Percentiles rank a stretch among this genome's conserved stretches.
Conservation (phyloP, 208 protist species). For the Leishmania lainsoni region DNA sequence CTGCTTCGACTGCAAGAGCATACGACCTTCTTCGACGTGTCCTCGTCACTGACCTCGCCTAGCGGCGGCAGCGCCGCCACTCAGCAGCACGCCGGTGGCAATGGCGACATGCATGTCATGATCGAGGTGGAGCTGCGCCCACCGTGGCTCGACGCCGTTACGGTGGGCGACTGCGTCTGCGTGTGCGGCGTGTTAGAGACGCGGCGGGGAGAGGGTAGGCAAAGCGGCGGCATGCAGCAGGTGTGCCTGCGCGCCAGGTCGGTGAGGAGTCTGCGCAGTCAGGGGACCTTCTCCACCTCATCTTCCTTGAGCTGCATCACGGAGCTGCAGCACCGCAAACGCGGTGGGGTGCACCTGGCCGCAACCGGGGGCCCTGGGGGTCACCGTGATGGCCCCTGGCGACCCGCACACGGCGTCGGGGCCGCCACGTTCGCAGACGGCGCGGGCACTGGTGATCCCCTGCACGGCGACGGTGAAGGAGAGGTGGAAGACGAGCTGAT, state of each 20-base stretch:
- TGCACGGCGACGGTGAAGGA: neutral
- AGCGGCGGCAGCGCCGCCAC: neutral
- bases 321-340: slow-evolving; percentile 19
- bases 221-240: slow-evolving; percentile 43
- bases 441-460: neutral
- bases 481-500: neutral
- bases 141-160: slow-evolving; percentile 65
- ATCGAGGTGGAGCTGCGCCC: slow-evolving; percentile 79
- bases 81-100: slow-evolving; percentile 7
- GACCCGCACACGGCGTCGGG: neutral
- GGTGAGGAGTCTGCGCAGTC: slow-evolving; percentile 24
- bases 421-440: slow-evolving; percentile 6
- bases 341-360: slow-evolving; percentile 4
- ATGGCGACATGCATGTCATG: slow-evolving; percentile 67
- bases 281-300: slow-evolving; percentile 2
- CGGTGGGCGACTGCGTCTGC: slow-evolving; percentile 75
- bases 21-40: slow-evolving; percentile 50
- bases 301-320: slow-evolving; percentile 1
- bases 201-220: slow-evolving; percentile 46
- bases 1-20: slow-evolving; percentile 83
- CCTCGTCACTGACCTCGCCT: neutral
- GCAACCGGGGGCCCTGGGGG: slow-evolving; percentile 11
- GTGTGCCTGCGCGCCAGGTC: slow-evolving; percentile 40
- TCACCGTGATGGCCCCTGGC: slow-evolving; percentile 21
- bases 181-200: slow-evolving; percentile 70